Evolutionary conservation across 108 stramenopile genomes (phyloP).

Genomic region (Cyclotella cryptica): DNA sequence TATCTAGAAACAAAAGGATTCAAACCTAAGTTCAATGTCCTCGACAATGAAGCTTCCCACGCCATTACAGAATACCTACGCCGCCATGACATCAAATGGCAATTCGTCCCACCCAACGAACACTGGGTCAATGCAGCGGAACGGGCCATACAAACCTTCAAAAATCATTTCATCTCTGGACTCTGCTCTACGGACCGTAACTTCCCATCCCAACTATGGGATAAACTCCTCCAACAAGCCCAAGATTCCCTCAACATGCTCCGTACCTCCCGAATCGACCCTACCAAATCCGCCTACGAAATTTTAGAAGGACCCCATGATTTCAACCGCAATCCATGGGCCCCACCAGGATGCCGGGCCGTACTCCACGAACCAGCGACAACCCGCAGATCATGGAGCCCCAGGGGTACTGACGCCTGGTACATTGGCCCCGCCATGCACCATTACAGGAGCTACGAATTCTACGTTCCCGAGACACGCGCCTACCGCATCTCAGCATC

Average conservation of each 20-base stretch:
- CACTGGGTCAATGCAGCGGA: slow-evolving; percentile 24
- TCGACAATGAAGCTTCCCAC: too few relatives aligned
- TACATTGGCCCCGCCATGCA: too few relatives aligned
- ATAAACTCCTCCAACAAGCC: not conserved
- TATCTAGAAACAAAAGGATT: not conserved
- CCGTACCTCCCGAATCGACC: slow-evolving; percentile 51
- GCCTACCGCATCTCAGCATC: too few relatives aligned
- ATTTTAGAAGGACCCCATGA: slow-evolving; percentile 31
- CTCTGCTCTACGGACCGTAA: slow-evolving; percentile 15
- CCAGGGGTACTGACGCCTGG: too few relatives aligned
- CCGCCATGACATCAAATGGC: too few relatives aligned
- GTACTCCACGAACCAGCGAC: slow-evolving; percentile 26
- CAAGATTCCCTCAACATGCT: slow-evolving; percentile 53
- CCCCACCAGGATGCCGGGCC: too few relatives aligned
- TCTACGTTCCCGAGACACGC: too few relatives aligned
- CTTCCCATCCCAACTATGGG: slow-evolving; percentile 15
- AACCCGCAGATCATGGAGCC: slow-evolving; percentile 14
- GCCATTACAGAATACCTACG: too few relatives aligned
- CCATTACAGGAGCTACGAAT: too few relatives aligned
- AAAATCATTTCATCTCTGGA: too few relatives aligned
- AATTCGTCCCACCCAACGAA: slow-evolving; percentile 3
- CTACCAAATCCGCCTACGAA: slow-evolving; percentile 46
- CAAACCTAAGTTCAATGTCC: too few relatives aligned
- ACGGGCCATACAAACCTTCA: slow-evolving; percentile 51
- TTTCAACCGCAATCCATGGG: too few relatives aligned